A percentile compares a stretch with the other conserved stretches of the same genome.
phyloP scores from a whole-genome alignment of 2,329 filamentous ascomycete genomes.

The Arthrinium phaeospermum region DNA sequence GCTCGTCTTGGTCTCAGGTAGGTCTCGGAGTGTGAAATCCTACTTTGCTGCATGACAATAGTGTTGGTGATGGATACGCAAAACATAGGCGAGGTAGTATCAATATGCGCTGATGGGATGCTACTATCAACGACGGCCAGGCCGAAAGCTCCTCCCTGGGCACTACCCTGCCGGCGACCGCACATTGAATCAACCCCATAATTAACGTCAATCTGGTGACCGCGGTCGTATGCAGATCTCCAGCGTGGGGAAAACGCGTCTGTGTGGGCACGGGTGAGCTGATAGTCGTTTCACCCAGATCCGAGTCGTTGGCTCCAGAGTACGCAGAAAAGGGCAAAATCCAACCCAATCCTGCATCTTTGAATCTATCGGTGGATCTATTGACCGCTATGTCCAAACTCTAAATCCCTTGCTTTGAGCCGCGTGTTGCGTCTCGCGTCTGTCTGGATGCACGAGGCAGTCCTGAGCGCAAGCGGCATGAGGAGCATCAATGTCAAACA shows the following conservation, averaged over 20 bases:
- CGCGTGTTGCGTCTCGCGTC: not conserved
- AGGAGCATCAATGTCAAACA: not conserved
- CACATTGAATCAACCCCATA: not conserved
- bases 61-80: not conserved
- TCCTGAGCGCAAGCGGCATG: not conserved
- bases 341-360: not conserved
- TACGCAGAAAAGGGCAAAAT: not conserved
- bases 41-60: not conserved
- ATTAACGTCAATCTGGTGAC: not conserved
- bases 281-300: not conserved
- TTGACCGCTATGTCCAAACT: no score
- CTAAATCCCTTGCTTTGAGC: not conserved
- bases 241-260: not conserved
- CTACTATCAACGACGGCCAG: not conserved
- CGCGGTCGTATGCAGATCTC: not conserved
- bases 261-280: not conserved
- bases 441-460: not conserved
- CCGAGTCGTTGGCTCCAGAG: not conserved
- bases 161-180: not conserved
- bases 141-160: not conserved
- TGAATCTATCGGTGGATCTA: no score
- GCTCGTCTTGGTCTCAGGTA: not conserved
- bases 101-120: not conserved
- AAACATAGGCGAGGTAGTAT: not conserved
- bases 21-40: not conserved